A percentile compares a stretch with the other conserved stretches of the same genome.
Conservation (phyloP, 345 rosid genomes). For the Lenwebbia sp. region DNA sequence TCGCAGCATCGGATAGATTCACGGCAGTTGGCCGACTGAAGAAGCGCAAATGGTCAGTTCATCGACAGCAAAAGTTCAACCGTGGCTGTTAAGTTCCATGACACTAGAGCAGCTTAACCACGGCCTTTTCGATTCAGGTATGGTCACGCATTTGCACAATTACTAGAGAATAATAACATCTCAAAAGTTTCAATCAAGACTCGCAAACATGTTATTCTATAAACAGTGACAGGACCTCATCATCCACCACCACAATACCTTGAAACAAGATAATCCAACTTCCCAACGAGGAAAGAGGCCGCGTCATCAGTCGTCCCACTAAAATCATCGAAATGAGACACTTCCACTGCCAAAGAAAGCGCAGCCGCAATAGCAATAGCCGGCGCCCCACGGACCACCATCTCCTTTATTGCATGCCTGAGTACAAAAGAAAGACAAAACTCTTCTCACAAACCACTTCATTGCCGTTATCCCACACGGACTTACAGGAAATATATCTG, state of each 20-base stretch:
- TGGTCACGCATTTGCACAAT: not conserved
- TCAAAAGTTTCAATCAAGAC: not conserved
- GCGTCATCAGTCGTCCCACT: constrained; percentile 49
- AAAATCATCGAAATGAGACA: constrained; percentile 38
- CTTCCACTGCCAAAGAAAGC: constrained; percentile 88
- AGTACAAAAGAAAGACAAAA: not conserved
- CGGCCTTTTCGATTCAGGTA: not conserved
- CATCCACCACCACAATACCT: constrained; percentile 27
- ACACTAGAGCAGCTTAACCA: not conserved
- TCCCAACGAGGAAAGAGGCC: constrained; percentile 31
- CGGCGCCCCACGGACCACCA: constrained; percentile 99
- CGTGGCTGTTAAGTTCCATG: not conserved
- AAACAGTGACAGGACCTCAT: not conserved
- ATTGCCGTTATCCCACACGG: not conserved
- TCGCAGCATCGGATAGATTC: constrained; percentile 87
- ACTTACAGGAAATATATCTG: not conserved
- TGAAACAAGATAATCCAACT: constrained; percentile 72
- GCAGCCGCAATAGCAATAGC: constrained; percentile 96
- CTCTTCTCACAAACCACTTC: not conserved
- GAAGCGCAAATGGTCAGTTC: not conserved
- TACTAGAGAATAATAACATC: not conserved
- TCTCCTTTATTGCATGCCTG: constrained; percentile 83
- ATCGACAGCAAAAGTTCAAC: not conserved
- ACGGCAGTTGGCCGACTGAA: constrained; percentile 87
- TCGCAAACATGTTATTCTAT: not conserved